These are phyloP conservation scores for Laetiporus sulphureus DNA, from an alignment of 1,284 basidiomycete genomes.

Conservation along the genomic window DNA sequence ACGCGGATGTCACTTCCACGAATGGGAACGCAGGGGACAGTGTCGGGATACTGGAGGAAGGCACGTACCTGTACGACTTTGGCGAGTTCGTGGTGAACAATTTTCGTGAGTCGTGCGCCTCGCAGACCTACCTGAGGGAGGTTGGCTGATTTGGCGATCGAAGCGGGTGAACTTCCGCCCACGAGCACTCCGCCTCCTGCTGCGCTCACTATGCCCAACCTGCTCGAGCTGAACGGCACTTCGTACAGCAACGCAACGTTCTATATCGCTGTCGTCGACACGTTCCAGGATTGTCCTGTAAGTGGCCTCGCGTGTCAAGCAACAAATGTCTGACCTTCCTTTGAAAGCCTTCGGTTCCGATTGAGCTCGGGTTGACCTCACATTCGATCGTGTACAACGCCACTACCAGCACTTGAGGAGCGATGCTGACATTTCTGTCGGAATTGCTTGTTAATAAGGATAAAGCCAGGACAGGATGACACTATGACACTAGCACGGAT, in stretches of 20 bases:
- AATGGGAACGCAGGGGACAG: neutral
- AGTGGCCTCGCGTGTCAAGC: too few species aligned
- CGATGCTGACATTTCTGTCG: too few species aligned
- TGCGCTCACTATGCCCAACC: neutral
- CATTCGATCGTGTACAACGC: neutral
- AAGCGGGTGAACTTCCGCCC: neutral
- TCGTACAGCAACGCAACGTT: neutral
- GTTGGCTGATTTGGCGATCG: too few species aligned
- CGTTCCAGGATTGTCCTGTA: neutral
- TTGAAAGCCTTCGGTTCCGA: neutral
- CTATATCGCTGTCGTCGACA: neutral
- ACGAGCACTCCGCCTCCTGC: neutral
- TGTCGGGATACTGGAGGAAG: neutral
- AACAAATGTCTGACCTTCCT: too few species aligned
- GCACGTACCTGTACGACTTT: neutral
- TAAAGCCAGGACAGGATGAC: too few species aligned
- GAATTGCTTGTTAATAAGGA: too few species aligned
- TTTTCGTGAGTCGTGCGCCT: too few species aligned
- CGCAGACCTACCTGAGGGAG: neutral
- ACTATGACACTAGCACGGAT: too few species aligned
- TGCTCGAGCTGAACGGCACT: neutral
- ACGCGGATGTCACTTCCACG: neutral
- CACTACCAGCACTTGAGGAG: too few species aligned
- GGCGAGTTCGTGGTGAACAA: neutral
- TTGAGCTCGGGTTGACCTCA: neutral